Evolutionary conservation across 805 yeast genomes (phyloP).

Genomic region (Hemisphaericaspora nanyangensis): DNA sequence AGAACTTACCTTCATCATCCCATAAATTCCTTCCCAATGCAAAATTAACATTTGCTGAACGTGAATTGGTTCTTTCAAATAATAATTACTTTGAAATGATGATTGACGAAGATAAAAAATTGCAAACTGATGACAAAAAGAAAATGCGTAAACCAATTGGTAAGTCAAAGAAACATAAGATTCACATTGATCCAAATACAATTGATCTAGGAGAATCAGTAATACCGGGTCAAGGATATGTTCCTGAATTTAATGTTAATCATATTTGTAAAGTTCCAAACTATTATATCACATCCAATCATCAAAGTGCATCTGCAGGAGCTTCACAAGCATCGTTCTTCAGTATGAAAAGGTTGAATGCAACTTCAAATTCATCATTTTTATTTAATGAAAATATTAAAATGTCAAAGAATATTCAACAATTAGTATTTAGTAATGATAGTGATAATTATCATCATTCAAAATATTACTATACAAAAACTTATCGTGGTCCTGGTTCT

Average conservation of each 20-base stretch:
- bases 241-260: slow-evolving; percentile 39
- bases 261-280: slow-evolving; percentile 41
- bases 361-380: slow-evolving; percentile 17
- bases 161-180: slow-evolving; percentile 26
- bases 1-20: slow-evolving; percentile 15
- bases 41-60: slow-evolving; percentile 28
- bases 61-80: slow-evolving; percentile 29
- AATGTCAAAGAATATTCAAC: slow-evolving; percentile 33
- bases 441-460: slow-evolving; percentile 31
- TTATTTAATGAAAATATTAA: slow-evolving; percentile 23
- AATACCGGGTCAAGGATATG: slow-evolving; percentile 42
- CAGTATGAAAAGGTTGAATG: slow-evolving; percentile 14
- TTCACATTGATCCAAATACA: slow-evolving; percentile 35
- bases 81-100: slow-evolving; percentile 25
- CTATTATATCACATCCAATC: slow-evolving; percentile 33
- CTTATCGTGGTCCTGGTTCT: slow-evolving; percentile 43
- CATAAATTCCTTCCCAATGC: slow-evolving; percentile 22
- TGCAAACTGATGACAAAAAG: slow-evolving; percentile 9
- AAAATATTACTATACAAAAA: slow-evolving; percentile 38
- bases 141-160: slow-evolving; percentile 24
- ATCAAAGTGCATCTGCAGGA: slow-evolving; percentile 13
- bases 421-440: slow-evolving; percentile 31
- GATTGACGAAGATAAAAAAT: slow-evolving; percentile 7
- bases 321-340: slow-evolving; percentile 8
- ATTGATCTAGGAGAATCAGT: slow-evolving; percentile 37